A percentile compares a stretch with the other conserved stretches of the same genome.
Evolutionary conservation across 2,329 filamentous ascomycete species (phyloP).

Genomic region (Aureobasidium subglaciale): DNA sequence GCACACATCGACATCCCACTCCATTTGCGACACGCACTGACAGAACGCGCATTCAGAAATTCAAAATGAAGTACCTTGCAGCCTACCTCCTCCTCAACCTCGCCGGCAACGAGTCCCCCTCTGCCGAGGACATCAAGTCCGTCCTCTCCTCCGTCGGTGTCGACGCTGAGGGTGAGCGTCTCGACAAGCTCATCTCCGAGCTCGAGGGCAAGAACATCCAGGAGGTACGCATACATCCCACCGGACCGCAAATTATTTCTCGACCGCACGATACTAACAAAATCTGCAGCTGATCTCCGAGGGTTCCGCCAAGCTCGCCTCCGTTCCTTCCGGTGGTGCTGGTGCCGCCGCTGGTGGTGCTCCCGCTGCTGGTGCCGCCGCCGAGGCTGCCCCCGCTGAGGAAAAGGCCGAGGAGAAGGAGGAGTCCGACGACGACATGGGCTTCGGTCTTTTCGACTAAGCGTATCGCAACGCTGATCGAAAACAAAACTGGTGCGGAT

Average conservation of each 20-base stretch:
- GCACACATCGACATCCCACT: neutral
- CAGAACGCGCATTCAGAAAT: conserved; percentile 19
- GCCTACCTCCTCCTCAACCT: conserved; percentile 96
- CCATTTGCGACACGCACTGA: conserved; percentile 5
- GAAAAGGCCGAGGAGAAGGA: conserved; percentile 70
- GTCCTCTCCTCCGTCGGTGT: conserved; percentile 93
- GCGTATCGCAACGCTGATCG: conserved; percentile 21
- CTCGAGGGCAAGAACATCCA: conserved; percentile 86
- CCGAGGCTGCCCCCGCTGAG: conserved; percentile 44
- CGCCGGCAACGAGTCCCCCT: conserved; percentile 84
- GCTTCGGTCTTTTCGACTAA: conserved; percentile 65
- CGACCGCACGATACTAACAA: conserved; percentile 21
- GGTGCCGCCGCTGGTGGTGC: conserved; percentile 60
- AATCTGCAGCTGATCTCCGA: conserved; percentile 72
- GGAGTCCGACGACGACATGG: conserved; percentile 72
- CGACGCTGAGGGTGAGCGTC: conserved; percentile 82
- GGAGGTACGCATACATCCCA: conserved; percentile 59
- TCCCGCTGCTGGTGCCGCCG: conserved; percentile 61
- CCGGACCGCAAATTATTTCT: conserved; percentile 25
- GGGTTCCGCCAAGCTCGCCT: conserved; percentile 90
- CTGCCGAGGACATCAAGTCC: conserved; percentile 74
- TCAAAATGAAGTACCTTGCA: conserved; percentile 99
- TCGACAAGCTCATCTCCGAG: conserved; percentile 81
- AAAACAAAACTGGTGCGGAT: conserved; percentile 4
- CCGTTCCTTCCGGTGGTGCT: conserved; percentile 86